Evolutionary conservation across 306 rosid species (phyloP), one percentile per base, ranked within the genome.

Genomic region (Senna tora): DNA sequence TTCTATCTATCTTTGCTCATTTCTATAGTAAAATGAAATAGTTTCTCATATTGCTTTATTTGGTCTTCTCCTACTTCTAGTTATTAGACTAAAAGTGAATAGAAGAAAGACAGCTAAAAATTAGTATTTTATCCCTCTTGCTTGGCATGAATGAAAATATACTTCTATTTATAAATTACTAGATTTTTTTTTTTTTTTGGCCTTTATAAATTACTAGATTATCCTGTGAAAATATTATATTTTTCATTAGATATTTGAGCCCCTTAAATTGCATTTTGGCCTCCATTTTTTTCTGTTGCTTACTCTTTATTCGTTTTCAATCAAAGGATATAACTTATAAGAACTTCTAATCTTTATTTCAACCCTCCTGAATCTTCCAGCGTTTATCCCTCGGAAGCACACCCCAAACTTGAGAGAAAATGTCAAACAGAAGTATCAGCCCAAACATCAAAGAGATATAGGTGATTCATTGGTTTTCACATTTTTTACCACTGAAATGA

Each of bases 401-500:
- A 33, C 7, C 42, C 30, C 39, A 61, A 42, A 33, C 45, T 63
- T 42, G 8, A 30, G 30, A 52, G 20, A 70, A 51, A 54, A 64
- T 28, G 36, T 21, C 28, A 65, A 15, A 38, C 16, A 25, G n/a
- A 65, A 28, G n/a, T 46, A 68, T 19, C 74, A 51, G 42, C 66
- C 63, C 67, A 50, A 19, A 43, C 66, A 60, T 42, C 12, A 38
- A 20, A 36, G 38, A 16, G 55, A 34, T 36, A 13, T 11, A 39
- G 32, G 56, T 9, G 57, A 64, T 19, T 19, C 14, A 45, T 36
- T 5, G 9, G 28, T 15, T 60, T 55, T 19, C 16, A 43, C 56
- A 45, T 12, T 55, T 55, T 69, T 69, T 33, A 38, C 43, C 25
- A 36, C n/a, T 42, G 76, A 45, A 45, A 62, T 62, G 62, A 68